Base-by-base conservation (phyloP, 257 asterid genomes). In the Solanum ossicruentum region DNA sequence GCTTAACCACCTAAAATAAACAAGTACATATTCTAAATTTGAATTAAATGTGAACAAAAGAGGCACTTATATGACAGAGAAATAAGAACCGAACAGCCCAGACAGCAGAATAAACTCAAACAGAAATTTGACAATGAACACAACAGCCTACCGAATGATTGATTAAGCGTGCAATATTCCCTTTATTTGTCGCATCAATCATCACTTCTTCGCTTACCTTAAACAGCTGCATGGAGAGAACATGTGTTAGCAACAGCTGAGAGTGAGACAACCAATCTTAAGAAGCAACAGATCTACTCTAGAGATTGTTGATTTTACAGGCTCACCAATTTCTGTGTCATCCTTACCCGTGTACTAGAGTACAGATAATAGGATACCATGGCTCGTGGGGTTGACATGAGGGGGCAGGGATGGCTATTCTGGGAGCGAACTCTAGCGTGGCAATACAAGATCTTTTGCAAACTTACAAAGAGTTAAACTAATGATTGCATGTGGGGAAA, bases 101-200 rank as follows among this genome's bases (percentile, higher is more conserved):
- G 65, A 52, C 49, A 78, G 65, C 18, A 78, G 9, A 52, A 78
- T 52, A 78, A 78, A 26, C 66, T 78, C 26, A 75, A 52, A 17
- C 65, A 28, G 47, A 28, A 28, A 26, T 52, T 52, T 78, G 26
- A 82, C 21, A 81, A 41, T 58, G 78, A 75, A 87, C 17, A 78
- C 21, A 78, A 73, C 81, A 82, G 84, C 91, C 85, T 92, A 97
- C 99, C 88, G 99, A 97, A 84, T 97, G 99, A 85, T 97, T 97
- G 88, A 97, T 97, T 88, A 97, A 86, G 86, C 99, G 99, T 81
- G 96, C 99, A n/a, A 97, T 95, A 86, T 94, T 95, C 86, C 99
- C 99, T 88, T 81, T 93, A 84, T 90, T 86, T 26, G 99, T 97
- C 60, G 99, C 98, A 85, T 97, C 99, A 84, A 96, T 93, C 39